These are phyloP conservation scores for Linaria vulgaris DNA, from an alignment of 257 asterid genomes.

Conservation along the genomic window DNA sequence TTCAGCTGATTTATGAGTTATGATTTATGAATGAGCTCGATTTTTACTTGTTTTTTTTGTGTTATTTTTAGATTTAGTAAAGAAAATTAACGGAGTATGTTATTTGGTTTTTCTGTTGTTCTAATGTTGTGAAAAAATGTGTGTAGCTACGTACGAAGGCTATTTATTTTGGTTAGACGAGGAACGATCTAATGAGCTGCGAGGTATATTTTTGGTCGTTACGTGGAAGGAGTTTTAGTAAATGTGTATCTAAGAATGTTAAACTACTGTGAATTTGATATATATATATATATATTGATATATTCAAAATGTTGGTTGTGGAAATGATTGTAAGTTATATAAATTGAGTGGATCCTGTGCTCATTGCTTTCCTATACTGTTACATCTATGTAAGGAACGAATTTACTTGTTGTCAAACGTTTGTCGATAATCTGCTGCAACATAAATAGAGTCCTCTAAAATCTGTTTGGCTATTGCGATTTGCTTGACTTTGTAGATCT, in stretches of 20 bases:
- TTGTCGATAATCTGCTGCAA: neutral
- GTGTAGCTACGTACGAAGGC: neutral
- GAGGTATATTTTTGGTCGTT: neutral
- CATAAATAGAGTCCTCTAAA: neutral
- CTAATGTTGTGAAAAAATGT: slow-evolving; percentile 7
- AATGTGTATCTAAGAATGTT: slow-evolving; percentile 5
- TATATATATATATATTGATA: too few relatives aligned
- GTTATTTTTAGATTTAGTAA: too few relatives aligned
- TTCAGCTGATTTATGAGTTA: too few relatives aligned
- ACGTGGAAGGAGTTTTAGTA: neutral
- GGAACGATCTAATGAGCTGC: neutral
- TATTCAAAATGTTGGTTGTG: neutral
- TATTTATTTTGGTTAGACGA: neutral
- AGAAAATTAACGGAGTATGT: neutral
- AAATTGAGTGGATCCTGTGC: slow-evolving; percentile 1
- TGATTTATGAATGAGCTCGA: too few relatives aligned
- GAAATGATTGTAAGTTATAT: slow-evolving; percentile 9
- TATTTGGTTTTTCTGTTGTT: too few relatives aligned
- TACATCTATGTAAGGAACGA: neutral
- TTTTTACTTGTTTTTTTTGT: too few relatives aligned
- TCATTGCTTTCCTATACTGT: neutral
- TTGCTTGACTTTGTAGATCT: neutral
- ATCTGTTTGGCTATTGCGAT: neutral
- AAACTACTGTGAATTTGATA: too few relatives aligned
- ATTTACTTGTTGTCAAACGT: neutral